Base-by-base conservation (phyloP, 2,329 filamentous ascomycete genomes). In the Hymenoscyphus scutula region DNA sequence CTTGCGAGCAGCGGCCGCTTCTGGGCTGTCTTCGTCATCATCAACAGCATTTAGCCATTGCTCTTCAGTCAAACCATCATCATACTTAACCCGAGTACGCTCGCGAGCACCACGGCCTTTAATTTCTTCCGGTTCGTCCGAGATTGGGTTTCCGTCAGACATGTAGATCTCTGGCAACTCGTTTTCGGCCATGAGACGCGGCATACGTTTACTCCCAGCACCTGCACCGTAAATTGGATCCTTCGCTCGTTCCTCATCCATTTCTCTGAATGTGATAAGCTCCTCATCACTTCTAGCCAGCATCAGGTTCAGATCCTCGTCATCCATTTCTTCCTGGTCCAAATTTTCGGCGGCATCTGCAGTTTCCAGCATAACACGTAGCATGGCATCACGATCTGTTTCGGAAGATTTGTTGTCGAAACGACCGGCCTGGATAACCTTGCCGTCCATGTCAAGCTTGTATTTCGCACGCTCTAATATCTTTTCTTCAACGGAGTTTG, bases 391-490 rank as follows among this genome's bases (percentile, higher is more conserved):
- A 82, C 95, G 91, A 77, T 99, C 95, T 60, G 96, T 96, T 75
- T 97, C 95, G 0, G 95, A 98, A 1, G 95, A 99, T 75, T 98
- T 99, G 80, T 99, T 98, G 71, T 99, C 95, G 79, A 99, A 99
- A 75, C 96, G 96, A 87, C 95, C 95, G 64, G 95, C 95, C 76
- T 99, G 95, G 70, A 99, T 99, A 74, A 99, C 93, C 78, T 99
- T 99, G 80, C 95, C 94, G 74, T 99, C 95, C 90, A 99, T 97
- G 76, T 98, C 94, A 68, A 99, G 85, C 84, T 99, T 99, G 84
- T 90, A 99, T 69, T 97, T 90, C 2, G 95, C 95, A 75, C 94
- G 90, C 76, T 98, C 95, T 59, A 99, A 81, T 74, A 99, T 99
- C 82, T 98, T 97, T 78, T 99, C 95, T 77, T 99, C 95, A 2